Conservation (phyloP, 1,284 basidiomycete genomes). For the Fomitopsis schrenkii region DNA sequence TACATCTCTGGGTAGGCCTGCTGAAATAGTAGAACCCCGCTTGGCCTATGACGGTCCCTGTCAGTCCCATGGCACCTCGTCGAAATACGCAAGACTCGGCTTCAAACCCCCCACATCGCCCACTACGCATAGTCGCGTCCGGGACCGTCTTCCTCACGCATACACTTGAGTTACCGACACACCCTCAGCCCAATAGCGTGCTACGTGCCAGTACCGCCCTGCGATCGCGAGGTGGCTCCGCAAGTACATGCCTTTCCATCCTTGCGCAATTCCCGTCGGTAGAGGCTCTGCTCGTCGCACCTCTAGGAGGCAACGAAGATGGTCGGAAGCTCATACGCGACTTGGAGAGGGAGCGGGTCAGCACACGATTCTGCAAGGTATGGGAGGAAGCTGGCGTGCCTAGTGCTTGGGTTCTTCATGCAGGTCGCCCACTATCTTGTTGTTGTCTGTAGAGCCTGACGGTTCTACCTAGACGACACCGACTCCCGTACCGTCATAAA, state of each 20-base stretch:
- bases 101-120: conserved; percentile 20
- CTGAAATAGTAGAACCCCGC: background rate
- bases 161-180: conserved; percentile 53
- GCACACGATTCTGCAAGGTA: conserved; percentile 68
- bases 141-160: conserved; percentile 77
- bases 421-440: conserved; percentile 38
- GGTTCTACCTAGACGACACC: conserved; percentile 42
- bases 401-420: conserved; percentile 75
- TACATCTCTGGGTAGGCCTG: background rate
- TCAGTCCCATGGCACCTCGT: conserved; percentile 25
- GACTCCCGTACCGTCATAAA: conserved; percentile 69
- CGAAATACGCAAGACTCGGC: conserved; percentile 25
- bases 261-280: conserved; percentile 66
- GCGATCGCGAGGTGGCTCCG: conserved; percentile 64
- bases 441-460: background rate
- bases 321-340: conserved; percentile 58
- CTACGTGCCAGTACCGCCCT: conserved; percentile 67
- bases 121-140: conserved; percentile 70
- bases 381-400: conserved; percentile 70
- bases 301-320: conserved; percentile 68
- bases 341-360: conserved; percentile 63
- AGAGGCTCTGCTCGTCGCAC: conserved; percentile 68
- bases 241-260: conserved; percentile 64
- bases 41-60: background rate
- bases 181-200: conserved; percentile 55